Evolutionary conservation across 257 asterid species (phyloP).

Genomic region (Solanum microdontum): DNA sequence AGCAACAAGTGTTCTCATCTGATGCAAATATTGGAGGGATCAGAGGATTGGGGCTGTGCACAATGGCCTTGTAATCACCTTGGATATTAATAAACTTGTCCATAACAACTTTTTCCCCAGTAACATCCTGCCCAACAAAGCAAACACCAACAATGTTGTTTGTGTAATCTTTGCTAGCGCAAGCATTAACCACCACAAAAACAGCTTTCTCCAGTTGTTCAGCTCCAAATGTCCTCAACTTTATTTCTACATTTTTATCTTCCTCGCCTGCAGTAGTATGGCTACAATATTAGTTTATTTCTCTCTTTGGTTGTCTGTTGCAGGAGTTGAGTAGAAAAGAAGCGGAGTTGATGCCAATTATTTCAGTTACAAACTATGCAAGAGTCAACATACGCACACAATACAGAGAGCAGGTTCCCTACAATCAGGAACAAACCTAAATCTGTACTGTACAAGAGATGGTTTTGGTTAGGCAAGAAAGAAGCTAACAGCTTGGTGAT

Average conservation of each 20-base stretch:
- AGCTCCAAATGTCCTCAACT: constrained; percentile 50
- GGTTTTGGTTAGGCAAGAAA: not conserved
- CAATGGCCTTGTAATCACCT: constrained; percentile 83
- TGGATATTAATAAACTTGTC: constrained; percentile 84
- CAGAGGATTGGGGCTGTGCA: constrained; percentile 76
- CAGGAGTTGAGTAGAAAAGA: not conserved
- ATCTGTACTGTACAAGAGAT: not conserved
- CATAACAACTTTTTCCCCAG: constrained; percentile 76
- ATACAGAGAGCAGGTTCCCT: not conserved
- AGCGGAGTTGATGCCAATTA: not conserved
- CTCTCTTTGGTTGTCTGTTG: not conserved
- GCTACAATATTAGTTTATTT: not conserved
- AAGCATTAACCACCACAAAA: constrained; percentile 76
- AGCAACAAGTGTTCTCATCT: constrained; percentile 78
- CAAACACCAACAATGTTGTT: constrained; percentile 72
- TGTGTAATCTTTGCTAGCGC: constrained; percentile 82
- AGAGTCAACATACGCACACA: not conserved
- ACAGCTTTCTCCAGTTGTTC: constrained; percentile 43
- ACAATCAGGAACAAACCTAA: not conserved
- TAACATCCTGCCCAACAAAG: constrained; percentile 86
- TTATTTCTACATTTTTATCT: constrained; percentile 67
- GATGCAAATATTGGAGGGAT: constrained; percentile 95
- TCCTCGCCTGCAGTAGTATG: constrained; percentile 52
- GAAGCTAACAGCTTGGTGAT: not conserved
- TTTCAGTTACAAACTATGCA: not conserved